Conservation (phyloP, 2,329 filamentous ascomycete genomes). For the Penicillium rolfsii region DNA sequence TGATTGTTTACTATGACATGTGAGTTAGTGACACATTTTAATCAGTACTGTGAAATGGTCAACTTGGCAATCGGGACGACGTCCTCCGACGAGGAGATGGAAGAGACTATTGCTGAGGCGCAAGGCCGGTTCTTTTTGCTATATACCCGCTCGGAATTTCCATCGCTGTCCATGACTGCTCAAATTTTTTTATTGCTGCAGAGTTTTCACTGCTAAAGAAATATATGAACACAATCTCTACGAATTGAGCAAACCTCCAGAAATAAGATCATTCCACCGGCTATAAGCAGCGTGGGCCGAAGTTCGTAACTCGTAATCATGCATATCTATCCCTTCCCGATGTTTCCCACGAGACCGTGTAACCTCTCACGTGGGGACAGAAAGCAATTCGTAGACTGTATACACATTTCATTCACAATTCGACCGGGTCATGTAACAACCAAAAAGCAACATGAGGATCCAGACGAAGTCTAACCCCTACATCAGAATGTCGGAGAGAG, state of each 20-base stretch:
- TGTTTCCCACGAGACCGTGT: constrained; percentile 18
- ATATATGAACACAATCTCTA: background rate
- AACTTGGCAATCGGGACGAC: background rate
- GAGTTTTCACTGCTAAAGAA: too few species aligned
- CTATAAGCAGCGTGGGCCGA: background rate
- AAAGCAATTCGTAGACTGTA: background rate
- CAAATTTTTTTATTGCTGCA: too few species aligned
- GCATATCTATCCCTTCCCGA: background rate
- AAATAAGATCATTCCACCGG: background rate
- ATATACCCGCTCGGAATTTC: background rate
- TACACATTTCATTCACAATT: background rate
- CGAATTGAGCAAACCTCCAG: too few species aligned
- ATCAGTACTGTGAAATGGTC: background rate
- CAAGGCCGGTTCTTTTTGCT: background rate
- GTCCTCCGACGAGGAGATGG: background rate
- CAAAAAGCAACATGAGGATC: constrained; percentile 15
- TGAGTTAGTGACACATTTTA: background rate
- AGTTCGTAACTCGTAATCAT: background rate
- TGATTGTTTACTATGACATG: background rate
- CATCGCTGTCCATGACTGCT: background rate
- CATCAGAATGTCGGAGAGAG: constrained; percentile 11
- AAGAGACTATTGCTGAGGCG: background rate
- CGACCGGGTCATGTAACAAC: background rate
- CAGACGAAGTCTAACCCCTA: constrained; percentile 1
- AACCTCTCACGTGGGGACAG: background rate